These are phyloP conservation scores for Plasmodium knowlesi DNA, from an alignment of 169 alveolate genomes.

Conservation along the genomic window DNA sequence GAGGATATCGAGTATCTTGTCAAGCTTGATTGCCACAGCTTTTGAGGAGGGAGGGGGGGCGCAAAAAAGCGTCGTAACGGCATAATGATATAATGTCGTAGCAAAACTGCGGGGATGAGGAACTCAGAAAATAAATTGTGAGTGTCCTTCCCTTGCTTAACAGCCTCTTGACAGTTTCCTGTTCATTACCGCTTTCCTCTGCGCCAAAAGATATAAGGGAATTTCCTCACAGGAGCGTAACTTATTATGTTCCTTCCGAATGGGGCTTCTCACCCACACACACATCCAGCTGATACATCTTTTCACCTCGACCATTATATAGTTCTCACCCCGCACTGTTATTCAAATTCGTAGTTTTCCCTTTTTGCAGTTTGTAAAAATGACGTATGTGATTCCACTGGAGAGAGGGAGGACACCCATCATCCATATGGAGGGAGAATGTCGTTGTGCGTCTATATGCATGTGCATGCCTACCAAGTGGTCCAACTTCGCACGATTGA, in stretches of 20 bases:
- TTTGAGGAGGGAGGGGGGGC: not conserved
- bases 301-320: not conserved
- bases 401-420: not conserved
- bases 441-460: not conserved
- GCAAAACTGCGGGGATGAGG: not conserved
- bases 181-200: not conserved
- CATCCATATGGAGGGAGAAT: not conserved
- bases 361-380: not conserved
- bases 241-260: not conserved
- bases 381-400: not conserved
- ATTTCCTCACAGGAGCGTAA: not conserved
- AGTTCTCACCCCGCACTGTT: not conserved
- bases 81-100: no score
- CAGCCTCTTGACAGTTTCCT: not conserved
- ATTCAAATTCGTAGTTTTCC: not conserved
- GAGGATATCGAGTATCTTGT: conserved; percentile 47
- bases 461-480: not conserved
- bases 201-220: not conserved
- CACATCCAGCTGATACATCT: not conserved
- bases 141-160: not conserved
- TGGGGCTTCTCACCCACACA: not conserved
- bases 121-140: not conserved
- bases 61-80: not conserved
- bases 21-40: conserved; percentile 13
- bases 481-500: not conserved